These are phyloP conservation scores for Pythium sukuiense DNA, from an alignment of 352 stramenopile species.

Conservation along the genomic window DNA sequence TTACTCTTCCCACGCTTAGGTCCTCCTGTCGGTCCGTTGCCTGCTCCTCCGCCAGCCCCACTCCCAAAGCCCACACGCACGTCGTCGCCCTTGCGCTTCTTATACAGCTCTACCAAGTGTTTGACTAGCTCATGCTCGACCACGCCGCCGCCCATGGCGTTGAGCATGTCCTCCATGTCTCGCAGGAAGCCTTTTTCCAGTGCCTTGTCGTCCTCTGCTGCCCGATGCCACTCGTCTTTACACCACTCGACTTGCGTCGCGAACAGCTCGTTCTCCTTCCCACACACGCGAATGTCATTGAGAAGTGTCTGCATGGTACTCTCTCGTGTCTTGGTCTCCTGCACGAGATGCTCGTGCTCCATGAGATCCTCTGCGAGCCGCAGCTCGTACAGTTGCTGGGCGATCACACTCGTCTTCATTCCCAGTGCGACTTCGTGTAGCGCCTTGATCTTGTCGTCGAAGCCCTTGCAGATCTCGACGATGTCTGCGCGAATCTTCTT, in stretches of 20 bases:
- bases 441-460: constrained; percentile 82
- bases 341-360: constrained; percentile 48
- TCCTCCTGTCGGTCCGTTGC: not conserved
- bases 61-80: constrained; percentile 19
- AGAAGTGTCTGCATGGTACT: constrained; percentile 18
- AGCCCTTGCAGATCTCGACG: constrained; percentile 71
- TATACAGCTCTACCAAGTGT: constrained; percentile 73
- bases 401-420: constrained; percentile 32
- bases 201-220: constrained; percentile 68
- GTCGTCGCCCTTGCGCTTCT: constrained; percentile 68
- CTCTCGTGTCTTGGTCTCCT: constrained; percentile 37
- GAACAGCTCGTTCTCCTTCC: constrained; percentile 56
- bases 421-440: constrained; percentile 32
- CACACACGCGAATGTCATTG: constrained; percentile 20
- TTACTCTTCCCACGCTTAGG: constrained; percentile 25
- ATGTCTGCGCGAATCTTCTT: constrained; percentile 73
- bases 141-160: constrained; percentile 33
- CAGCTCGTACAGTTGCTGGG: constrained; percentile 53
- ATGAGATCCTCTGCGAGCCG: constrained; percentile 21
- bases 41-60: constrained; percentile 8
- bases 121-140: constrained; percentile 81
- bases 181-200: constrained; percentile 61
- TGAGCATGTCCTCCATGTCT: constrained; percentile 64
- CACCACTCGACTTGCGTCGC: constrained; percentile 46
- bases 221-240: constrained; percentile 65